phyloP scores from a whole-genome alignment of 1,284 basidiomycete genomes.

The Ganoderma meredithae region DNA sequence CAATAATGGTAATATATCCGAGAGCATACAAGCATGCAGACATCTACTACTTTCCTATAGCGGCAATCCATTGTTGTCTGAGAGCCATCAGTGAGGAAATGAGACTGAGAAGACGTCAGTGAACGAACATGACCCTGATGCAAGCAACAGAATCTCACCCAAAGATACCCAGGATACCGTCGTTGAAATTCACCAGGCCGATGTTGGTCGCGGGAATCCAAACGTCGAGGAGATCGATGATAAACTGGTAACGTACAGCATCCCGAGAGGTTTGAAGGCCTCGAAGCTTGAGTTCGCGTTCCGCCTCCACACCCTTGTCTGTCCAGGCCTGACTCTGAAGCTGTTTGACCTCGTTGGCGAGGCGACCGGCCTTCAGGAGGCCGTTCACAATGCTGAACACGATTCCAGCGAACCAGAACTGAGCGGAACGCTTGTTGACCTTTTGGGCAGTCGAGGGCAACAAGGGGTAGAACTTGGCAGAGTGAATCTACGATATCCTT shows the following conservation, averaged over 20 bases:
- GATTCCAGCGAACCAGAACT: slow-evolving; percentile 94
- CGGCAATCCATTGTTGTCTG: slow-evolving; percentile 61
- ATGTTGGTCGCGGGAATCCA: slow-evolving; percentile 91
- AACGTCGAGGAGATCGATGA: slow-evolving; percentile 84
- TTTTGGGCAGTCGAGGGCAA: slow-evolving; percentile 70
- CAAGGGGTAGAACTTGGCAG: slow-evolving; percentile 75
- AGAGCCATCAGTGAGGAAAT: slow-evolving; percentile 66
- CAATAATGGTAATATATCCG: slow-evolving; percentile 22
- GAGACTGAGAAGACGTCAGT: slow-evolving; percentile 46
- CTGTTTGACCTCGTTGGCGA: slow-evolving; percentile 65
- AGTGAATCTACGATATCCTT: slow-evolving; percentile 52
- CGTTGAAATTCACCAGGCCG: slow-evolving; percentile 83
- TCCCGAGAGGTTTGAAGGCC: slow-evolving; percentile 64
- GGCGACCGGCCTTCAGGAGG: slow-evolving; percentile 68
- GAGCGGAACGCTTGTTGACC: slow-evolving; percentile 78
- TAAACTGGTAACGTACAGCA: slow-evolving; percentile 77
- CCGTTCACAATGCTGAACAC: slow-evolving; percentile 76
- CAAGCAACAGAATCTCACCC: slow-evolving; percentile 62
- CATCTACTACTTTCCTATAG: slow-evolving; percentile 50
- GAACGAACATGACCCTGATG: neutral
- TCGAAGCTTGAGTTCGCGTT: slow-evolving; percentile 68
- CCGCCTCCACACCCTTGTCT: slow-evolving; percentile 73
- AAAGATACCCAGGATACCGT: slow-evolving; percentile 85
- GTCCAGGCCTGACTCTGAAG: slow-evolving; percentile 53
- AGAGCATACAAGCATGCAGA: slow-evolving; percentile 6